A percentile compares a stretch with the other conserved stretches of the same genome.
phyloP scores from a whole-genome alignment of 495 filamentous ascomycete genomes.

The Bathelium albidoporum region DNA sequence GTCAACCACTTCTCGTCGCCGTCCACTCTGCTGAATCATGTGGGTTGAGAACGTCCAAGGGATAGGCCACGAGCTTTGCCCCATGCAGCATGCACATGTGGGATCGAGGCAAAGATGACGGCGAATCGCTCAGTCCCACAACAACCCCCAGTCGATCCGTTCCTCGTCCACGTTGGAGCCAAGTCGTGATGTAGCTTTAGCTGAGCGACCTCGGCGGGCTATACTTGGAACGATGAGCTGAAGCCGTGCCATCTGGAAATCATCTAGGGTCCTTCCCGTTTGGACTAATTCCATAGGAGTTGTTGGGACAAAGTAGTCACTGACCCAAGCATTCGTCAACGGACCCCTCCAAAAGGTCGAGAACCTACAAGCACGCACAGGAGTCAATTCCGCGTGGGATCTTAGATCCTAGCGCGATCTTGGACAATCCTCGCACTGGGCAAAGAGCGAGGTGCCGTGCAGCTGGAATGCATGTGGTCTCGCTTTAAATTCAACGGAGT shows the following conservation, averaged over 20 bases:
- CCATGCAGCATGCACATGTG: neutral
- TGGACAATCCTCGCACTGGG: neutral
- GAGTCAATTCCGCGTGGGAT: slow-evolving; percentile 2
- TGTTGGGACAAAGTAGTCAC: neutral
- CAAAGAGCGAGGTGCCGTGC: neutral
- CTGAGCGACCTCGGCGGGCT: neutral
- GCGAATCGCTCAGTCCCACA: neutral
- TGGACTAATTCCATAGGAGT: neutral
- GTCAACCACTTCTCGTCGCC: neutral
- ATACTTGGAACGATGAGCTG: neutral
- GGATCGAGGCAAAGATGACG: neutral
- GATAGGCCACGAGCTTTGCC: neutral
- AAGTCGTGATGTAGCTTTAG: neutral
- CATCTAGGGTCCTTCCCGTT: neutral
- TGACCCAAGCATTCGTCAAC: neutral
- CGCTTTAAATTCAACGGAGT: neutral
- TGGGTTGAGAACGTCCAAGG: neutral
- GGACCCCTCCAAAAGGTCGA: neutral
- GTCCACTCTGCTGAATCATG: neutral
- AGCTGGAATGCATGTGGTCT: neutral
- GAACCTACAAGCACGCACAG: neutral
- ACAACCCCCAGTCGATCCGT: neutral
- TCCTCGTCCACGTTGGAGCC: neutral
- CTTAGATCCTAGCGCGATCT: slow-evolving; percentile 5
- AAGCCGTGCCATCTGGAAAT: neutral